phyloP scores from a whole-genome alignment of 495 filamentous ascomycete genomes.

The Aspergillus leporis region DNA sequence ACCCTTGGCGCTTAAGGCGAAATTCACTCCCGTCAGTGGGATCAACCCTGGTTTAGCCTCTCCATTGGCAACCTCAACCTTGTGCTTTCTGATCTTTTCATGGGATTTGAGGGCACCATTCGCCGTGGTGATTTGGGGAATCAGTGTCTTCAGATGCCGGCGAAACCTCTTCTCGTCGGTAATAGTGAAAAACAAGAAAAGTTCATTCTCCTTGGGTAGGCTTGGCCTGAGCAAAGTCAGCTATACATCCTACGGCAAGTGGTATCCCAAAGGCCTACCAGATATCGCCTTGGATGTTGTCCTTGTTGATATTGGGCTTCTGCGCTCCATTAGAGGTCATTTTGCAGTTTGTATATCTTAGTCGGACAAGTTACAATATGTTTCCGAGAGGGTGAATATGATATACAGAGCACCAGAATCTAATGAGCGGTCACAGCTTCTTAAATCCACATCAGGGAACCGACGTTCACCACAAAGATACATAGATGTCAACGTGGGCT shows the following conservation, averaged over 20 bases:
- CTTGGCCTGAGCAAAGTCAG: slow-evolving; percentile 20
- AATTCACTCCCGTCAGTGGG: slow-evolving; percentile 22
- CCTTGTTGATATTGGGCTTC: not conserved
- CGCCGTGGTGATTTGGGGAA: slow-evolving; percentile 23
- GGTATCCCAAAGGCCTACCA: slow-evolving; percentile 7
- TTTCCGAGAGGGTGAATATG: not conserved
- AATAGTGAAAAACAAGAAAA: slow-evolving; percentile 34
- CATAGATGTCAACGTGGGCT: too few species aligned
- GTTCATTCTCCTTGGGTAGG: slow-evolving; percentile 33
- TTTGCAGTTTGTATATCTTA: not conserved
- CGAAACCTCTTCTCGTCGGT: slow-evolving; percentile 28
- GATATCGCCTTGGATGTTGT: slow-evolving; percentile 23
- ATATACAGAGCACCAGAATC: too few species aligned
- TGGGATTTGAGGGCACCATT: slow-evolving; percentile 6
- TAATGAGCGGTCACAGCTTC: too few species aligned
- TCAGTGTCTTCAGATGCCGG: slow-evolving; percentile 20
- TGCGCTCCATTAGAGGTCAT: not conserved
- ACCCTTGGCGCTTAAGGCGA: slow-evolving; percentile 33
- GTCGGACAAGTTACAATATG: not conserved
- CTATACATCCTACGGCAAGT: not conserved
- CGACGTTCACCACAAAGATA: too few species aligned
- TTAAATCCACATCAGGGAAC: too few species aligned
- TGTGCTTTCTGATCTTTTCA: slow-evolving; percentile 5
- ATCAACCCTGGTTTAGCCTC: not conserved
- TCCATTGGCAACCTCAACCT: not conserved